phyloP scores from a whole-genome alignment of 2,329 filamentous ascomycete species.

The Basipetospora chlamydospora region DNA sequence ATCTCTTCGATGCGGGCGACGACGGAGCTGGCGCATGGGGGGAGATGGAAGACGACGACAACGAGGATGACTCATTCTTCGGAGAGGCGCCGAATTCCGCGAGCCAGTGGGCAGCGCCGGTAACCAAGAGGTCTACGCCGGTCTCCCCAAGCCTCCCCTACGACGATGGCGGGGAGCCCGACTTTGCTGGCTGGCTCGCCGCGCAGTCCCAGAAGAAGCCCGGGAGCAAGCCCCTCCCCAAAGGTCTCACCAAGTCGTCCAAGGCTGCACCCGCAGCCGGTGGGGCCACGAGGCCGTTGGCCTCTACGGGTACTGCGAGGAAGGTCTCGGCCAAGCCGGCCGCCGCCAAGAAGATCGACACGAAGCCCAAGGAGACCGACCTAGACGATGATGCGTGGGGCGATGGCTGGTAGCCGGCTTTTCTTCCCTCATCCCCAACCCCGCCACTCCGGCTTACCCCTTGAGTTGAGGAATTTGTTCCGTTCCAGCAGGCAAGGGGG shows the following conservation, averaged over 20 bases:
- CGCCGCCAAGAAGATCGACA: conserved; percentile 51
- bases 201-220: conserved; percentile 69
- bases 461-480: too few species aligned
- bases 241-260: conserved; percentile 54
- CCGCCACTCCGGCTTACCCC: too few species aligned
- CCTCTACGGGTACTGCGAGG: conserved; percentile 18
- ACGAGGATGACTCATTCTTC: conserved; percentile 11
- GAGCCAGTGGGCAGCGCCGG: conserved; percentile 25
- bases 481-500: too few species aligned
- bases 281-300: conserved; percentile 30
- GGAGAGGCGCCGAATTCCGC: conserved; percentile 20
- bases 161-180: conserved; percentile 73
- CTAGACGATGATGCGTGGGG: conserved; percentile 52
- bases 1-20: conserved; percentile 40
- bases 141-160: conserved; percentile 7
- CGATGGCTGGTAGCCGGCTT: conserved; percentile 38
- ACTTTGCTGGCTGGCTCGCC: conserved; percentile 90
- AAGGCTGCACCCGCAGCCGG: conserved; percentile 1
- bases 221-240: conserved; percentile 55
- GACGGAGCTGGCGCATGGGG: conserved; percentile 68
- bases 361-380: conserved; percentile 45
- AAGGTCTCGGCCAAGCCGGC: conserved; percentile 17
- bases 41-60: conserved; percentile 36
- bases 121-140: conserved; percentile 13
- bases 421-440: neutral